Base-by-base conservation (phyloP, 2,329 filamentous ascomycete genomes). In the Aspergillus niger region DNA sequence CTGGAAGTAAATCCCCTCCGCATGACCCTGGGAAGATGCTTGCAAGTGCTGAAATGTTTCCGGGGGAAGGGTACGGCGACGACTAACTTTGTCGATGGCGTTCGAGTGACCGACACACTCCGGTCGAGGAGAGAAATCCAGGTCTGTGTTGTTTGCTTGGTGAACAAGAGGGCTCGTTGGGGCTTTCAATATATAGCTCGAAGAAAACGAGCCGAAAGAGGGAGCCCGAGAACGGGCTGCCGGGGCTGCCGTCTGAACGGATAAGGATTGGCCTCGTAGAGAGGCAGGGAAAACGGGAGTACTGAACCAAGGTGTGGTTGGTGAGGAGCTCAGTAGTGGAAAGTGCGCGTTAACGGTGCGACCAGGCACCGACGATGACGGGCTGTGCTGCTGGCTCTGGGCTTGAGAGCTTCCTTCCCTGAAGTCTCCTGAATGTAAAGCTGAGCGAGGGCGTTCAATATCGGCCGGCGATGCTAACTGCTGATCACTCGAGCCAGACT, bases 121-220 rank as follows among this genome's bases (percentile, higher is more conserved):
- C 57, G 83, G 75, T 20, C 80, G 80, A 64, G 84, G 80, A 2
- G 86, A 81, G 51, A 89, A 81, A 60, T 91, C 88, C 22, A 89
- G 72, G 66, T 95, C 91, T 6, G 91, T 89, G 67, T 93, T 95
- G 77, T 89, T 96, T 70, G 92, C 87, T 44, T 92, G 92, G 70
- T 97, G 89, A 0, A 96, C 93, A 10, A 99, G 81, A 13, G 95
- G 95, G 69, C 93, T 98, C 2, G 95, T 98, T 0, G 95, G 94
- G 2, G 91, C 86, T 76, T 94, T 90, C 63, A 96, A 90, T 32
- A 90, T 83, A 74, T 97, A 97, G 68, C 87, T 92, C 2, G 88
- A 90, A 0, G 90, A 89, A 13, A 91, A 82, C 1, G 91, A 92
- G 3, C 88, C 89, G 8, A 90, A 71, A 1, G 87, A 88, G 7